Base-by-base conservation (phyloP, 768 basidiomycete species). In the Gymnopilus dilepis region DNA sequence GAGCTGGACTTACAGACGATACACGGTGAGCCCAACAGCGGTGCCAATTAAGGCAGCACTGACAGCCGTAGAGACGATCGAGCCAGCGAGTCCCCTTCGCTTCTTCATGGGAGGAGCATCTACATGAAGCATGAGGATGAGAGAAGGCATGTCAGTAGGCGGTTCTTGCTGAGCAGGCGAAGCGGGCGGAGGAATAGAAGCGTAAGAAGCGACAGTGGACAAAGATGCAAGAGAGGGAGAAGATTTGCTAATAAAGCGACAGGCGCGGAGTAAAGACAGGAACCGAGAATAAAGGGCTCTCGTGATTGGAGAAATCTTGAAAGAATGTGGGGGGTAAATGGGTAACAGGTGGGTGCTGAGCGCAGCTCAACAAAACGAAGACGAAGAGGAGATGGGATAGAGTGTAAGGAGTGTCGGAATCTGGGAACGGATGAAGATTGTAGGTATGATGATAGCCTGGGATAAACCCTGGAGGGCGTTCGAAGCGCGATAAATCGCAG, bases 21-120 rank as follows among this genome's bases (percentile, higher is more conserved):
- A 95, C 41, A 93, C 91, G 45, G 92, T 92, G 63, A 94, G 81
- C 61, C 92, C 92, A 54, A 95, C 92, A 15, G 93, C 93, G 21
- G 91, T 89, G 60, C 92, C 91, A 62, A 95, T 91, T 60, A 95
- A 83, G 47, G 91, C 93, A 65, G 92, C 92, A 76, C 84, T 91
- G 75, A 94, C 78, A 58, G 93, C 92, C 31, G 91, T 91, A 15
- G 91, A 90, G 63, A 94, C 85, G 69, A 95, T 88, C 60, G 90
- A 89, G 64, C 91, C 91, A 65, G 91, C 89, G 74, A 94, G 82
- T 62, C 89, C 89, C 69, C 89, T 86, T 62, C 91, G 90, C 70
- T 88, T 87, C 80, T 94, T 94, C 67, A 86, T 78, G 48, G 91
- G 88, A 34, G 86, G 86, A 53, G 89, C 72, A 71, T 92, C 91